A percentile compares a stretch with the other conserved stretches of the same genome.
phyloP scores from a whole-genome alignment of 768 basidiomycete genomes.

The Lactarius sp. region DNA sequence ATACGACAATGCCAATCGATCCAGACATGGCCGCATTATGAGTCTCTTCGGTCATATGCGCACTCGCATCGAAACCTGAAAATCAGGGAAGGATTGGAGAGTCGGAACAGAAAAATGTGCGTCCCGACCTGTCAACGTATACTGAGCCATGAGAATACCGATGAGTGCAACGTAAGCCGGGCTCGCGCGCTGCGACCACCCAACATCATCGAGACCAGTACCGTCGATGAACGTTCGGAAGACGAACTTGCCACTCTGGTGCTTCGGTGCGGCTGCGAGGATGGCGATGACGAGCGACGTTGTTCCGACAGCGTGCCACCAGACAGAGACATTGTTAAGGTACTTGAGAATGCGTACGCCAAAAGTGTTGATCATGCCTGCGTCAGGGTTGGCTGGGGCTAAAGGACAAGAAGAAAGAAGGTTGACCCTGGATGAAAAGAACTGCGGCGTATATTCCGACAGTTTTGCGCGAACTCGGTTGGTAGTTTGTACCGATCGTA shows the following conservation, averaged over 20 bases:
- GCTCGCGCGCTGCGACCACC: constrained; percentile 66
- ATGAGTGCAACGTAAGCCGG: constrained; percentile 66
- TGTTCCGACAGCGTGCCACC: constrained; percentile 72
- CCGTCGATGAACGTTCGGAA: constrained; percentile 67
- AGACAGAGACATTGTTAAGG: constrained; percentile 68
- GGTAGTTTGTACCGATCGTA: constrained; percentile 56
- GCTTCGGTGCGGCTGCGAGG: constrained; percentile 64
- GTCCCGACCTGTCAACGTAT: constrained; percentile 58
- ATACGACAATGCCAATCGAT: constrained; percentile 61
- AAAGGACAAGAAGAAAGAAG: not conserved
- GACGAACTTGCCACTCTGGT: constrained; percentile 64
- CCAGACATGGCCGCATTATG: constrained; percentile 57
- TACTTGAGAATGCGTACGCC: constrained; percentile 60
- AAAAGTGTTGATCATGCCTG: constrained; percentile 68
- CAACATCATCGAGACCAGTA: constrained; percentile 47
- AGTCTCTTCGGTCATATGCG: constrained; percentile 79
- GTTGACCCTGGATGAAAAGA: constrained; percentile 55
- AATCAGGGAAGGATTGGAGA: not conserved
- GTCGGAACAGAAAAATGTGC: not conserved
- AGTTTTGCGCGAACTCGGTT: constrained; percentile 51
- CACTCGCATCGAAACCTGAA: constrained; percentile 67
- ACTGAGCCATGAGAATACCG: constrained; percentile 73
- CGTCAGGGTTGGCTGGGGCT: not conserved
- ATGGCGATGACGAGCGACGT: constrained; percentile 61
- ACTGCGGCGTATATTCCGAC: constrained; percentile 70